A percentile compares a stretch with the other conserved stretches of the same genome.
phyloP scores from a whole-genome alignment of 2,329 filamentous ascomycete species.

The Diaporthe velutina region DNA sequence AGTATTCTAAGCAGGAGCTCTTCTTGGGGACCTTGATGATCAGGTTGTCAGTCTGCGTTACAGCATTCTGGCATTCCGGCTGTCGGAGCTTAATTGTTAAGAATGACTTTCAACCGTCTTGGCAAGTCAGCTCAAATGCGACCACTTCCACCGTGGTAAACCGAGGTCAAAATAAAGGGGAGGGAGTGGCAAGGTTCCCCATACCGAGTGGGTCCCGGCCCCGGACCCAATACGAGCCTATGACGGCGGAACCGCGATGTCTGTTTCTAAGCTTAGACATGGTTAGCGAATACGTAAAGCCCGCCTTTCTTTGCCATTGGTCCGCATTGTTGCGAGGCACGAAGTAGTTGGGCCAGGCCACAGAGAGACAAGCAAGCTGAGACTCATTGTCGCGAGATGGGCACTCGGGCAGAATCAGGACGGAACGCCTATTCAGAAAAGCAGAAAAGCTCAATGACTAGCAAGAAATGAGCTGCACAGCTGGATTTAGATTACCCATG shows the following conservation, averaged over 20 bases:
- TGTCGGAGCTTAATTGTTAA: not conserved
- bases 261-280: slow-evolving; percentile 21
- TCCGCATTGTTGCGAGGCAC: not conserved
- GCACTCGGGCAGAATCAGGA: not conserved
- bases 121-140: not conserved
- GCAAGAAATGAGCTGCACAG: not conserved
- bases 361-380: not conserved
- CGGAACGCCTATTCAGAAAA: not conserved
- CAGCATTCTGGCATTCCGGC: too few species aligned
- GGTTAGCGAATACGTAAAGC: not conserved
- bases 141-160: not conserved
- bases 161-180: slow-evolving; percentile 22
- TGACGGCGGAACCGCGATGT: slow-evolving; percentile 2
- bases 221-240: slow-evolving; percentile 20
- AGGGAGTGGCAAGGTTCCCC: slow-evolving; percentile 26
- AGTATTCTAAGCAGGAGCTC: not conserved
- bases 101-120: not conserved
- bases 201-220: slow-evolving; percentile 9
- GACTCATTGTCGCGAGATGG: not conserved
- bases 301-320: not conserved
- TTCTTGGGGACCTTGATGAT: not conserved
- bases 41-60: not conserved
- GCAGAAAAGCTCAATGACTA: not conserved
- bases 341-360: not conserved
- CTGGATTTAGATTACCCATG: not conserved